These are phyloP conservation scores for Syncephalastrum monosporum DNA, from an alignment of 371 early-diverging fungal species.

Conservation along the genomic window DNA sequence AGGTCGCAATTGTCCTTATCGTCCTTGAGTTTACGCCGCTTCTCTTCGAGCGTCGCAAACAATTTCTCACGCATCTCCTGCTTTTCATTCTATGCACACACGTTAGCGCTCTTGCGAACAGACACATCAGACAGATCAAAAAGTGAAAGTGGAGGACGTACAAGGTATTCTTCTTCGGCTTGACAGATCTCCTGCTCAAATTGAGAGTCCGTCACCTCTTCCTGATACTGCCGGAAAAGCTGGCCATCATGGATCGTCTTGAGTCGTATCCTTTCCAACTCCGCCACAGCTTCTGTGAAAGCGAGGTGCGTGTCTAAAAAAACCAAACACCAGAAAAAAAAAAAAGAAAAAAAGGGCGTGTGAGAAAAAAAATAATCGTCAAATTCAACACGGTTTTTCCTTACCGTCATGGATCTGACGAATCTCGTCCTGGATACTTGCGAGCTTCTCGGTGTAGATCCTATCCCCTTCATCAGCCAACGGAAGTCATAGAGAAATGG, in stretches of 20 bases:
- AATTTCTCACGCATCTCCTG: constrained; percentile 74
- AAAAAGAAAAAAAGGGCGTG: neutral
- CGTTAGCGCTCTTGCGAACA: neutral
- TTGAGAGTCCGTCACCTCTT: constrained; percentile 66
- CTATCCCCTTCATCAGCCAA: constrained; percentile 9
- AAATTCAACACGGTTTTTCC: neutral
- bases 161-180: constrained; percentile 59
- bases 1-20: constrained; percentile 84
- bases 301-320: constrained; percentile 65
- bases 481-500: neutral
- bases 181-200: constrained; percentile 53
- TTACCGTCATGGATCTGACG: constrained; percentile 29
- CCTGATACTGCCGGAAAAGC: constrained; percentile 67
- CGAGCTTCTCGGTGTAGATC: constrained; percentile 30
- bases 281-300: constrained; percentile 61
- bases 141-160: constrained; percentile 1
- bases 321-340: neutral
- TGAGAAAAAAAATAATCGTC: neutral
- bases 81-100: constrained; percentile 51
- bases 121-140: constrained; percentile 1
- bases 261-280: constrained; percentile 58
- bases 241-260: constrained; percentile 52
- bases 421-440: constrained; percentile 28
- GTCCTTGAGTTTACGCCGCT: constrained; percentile 73
- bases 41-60: constrained; percentile 71